These are phyloP conservation scores for Aegilops speltoides DNA, from an alignment of 176 grass and related monocot genomes.

Conservation along the genomic window DNA sequence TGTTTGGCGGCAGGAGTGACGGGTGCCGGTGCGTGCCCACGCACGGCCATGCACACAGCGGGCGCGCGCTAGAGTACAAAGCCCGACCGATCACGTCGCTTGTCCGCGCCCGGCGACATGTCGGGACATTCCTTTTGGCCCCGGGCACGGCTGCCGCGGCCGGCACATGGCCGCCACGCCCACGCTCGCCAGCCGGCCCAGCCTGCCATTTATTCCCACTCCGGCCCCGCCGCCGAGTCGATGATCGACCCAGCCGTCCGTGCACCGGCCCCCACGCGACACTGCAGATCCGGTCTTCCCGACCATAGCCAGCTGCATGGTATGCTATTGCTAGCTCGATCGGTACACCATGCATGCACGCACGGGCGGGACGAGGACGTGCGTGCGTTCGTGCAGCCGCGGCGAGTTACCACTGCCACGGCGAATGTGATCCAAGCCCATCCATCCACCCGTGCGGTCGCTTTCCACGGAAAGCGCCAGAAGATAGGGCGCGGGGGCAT, in stretches of 20 bases:
- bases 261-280: neutral
- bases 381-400: neutral
- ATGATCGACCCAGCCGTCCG: too few species aligned
- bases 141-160: neutral
- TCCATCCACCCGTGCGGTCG: neutral
- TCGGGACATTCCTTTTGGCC: constrained; percentile 44
- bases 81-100: constrained; percentile 31
- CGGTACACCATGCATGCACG: neutral
- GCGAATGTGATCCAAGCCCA: neutral
- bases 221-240: neutral
- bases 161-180: constrained; percentile 27
- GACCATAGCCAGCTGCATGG: neutral
- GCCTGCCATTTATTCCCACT: neutral
- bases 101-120: constrained; percentile 39
- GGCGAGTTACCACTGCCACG: neutral
- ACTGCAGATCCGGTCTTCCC: neutral
- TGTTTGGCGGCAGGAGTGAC: neutral
- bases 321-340: neutral
- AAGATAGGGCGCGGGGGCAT: neutral
- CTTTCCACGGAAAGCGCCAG: constrained; percentile 7
- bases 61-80: neutral
- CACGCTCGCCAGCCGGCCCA: neutral
- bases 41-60: neutral
- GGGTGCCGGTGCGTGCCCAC: neutral
- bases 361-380: neutral